Percentiles rank a stretch among this genome's conserved stretches.
Evolutionary conservation across 805 yeast species (phyloP).

Genomic region (Myxozyma mucilagina): DNA sequence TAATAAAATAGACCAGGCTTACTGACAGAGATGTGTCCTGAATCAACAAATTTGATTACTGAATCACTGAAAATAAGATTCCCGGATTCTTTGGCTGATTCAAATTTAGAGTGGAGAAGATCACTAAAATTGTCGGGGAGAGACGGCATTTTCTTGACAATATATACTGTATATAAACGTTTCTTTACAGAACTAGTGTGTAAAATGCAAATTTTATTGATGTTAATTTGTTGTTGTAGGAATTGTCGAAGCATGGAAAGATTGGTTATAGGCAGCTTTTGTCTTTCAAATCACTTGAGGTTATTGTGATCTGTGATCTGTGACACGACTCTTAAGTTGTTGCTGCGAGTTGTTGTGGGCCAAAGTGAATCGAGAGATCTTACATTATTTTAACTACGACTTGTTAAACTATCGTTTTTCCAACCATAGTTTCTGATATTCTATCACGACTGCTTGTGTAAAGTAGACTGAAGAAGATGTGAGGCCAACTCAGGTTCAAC

Average conservation of each 20-base stretch:
- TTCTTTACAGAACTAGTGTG: background rate
- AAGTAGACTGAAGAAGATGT: too few species aligned
- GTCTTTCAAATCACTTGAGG: too few species aligned
- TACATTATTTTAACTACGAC: too few species aligned
- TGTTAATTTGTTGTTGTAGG: background rate
- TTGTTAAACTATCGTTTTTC: too few species aligned
- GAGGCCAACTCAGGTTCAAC: too few species aligned
- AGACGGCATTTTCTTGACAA: constrained; percentile 10
- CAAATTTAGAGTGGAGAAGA: constrained; percentile 27
- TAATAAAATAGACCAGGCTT: background rate
- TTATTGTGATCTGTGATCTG: too few species aligned
- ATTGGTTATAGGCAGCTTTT: too few species aligned
- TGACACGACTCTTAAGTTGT: too few species aligned
- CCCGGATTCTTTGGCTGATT: constrained; percentile 50
- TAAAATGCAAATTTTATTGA: background rate
- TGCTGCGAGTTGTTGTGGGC: too few species aligned
- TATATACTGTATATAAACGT: background rate
- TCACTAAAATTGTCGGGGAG: constrained; percentile 47
- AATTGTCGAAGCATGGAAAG: background rate
- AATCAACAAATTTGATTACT: constrained; percentile 40
- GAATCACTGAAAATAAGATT: constrained; percentile 56
- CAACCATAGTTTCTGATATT: too few species aligned
- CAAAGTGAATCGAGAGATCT: too few species aligned
- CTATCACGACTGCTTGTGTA: too few species aligned
- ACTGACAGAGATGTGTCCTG: constrained; percentile 35